Percentiles rank a stretch among this genome's conserved stretches.
These are phyloP conservation scores for Suaeda aralocaspica DNA, from an alignment of 148 eudicot genomes.

Conservation along the genomic window DNA sequence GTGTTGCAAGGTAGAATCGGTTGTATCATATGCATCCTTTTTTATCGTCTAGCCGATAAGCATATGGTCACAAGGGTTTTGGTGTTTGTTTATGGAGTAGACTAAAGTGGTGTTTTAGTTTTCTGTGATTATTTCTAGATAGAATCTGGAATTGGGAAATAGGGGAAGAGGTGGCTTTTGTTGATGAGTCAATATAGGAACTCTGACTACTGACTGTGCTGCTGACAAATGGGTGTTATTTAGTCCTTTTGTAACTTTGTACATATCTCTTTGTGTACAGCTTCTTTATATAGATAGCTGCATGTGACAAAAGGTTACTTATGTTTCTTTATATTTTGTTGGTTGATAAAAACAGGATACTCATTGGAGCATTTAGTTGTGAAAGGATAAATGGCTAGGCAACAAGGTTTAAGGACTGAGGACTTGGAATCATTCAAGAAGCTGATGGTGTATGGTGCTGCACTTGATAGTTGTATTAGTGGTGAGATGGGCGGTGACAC, in stretches of 20 bases:
- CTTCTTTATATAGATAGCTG: conserved; percentile 10
- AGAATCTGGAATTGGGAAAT: background rate
- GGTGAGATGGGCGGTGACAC: conserved; percentile 35
- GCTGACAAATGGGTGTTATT: conserved; percentile 26
- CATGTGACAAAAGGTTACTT: conserved; percentile 8
- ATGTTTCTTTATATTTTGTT: conserved; percentile 11
- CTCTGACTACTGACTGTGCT: conserved; percentile 20
- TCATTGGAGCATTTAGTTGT: background rate
- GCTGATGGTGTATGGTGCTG: conserved; percentile 51
- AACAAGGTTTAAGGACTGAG: conserved; percentile 41
- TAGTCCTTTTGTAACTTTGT: background rate
- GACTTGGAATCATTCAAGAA: conserved; percentile 57
- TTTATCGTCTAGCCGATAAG: no score
- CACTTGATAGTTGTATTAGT: conserved; percentile 23
- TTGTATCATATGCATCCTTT: no score
- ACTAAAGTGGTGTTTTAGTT: background rate
- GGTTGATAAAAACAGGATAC: conserved; percentile 13
- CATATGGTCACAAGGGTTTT: background rate
- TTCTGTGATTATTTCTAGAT: conserved; percentile 2
- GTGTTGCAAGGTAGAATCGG: no score
- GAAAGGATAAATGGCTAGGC: conserved; percentile 34
- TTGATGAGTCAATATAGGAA: conserved; percentile 20
- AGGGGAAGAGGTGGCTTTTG: conserved; percentile 4
- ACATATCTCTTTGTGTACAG: conserved; percentile 11
- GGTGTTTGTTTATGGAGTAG: background rate